These are phyloP conservation scores for Astrephomene gubernaculifera DNA, from an alignment of 139 green algal genomes.

Conservation along the genomic window DNA sequence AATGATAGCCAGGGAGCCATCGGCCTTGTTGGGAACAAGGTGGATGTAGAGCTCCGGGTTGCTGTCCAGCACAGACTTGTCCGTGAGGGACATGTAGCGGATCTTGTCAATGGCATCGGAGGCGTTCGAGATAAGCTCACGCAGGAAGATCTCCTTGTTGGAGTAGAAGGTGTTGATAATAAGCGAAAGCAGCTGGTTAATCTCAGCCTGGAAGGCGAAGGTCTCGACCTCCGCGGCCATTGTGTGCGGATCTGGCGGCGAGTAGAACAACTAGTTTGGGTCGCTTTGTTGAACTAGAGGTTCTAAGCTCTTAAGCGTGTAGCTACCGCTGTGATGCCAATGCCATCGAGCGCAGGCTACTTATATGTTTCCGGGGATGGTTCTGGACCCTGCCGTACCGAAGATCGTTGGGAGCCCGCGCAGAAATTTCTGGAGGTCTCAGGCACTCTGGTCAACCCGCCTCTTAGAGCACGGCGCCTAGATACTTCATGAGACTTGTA, in stretches of 20 bases:
- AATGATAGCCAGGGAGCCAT: conserved; percentile 96
- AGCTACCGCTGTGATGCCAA: no score
- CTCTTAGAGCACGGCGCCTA: no score
- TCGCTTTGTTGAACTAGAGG: no score
- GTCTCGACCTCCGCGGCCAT: conserved; percentile 45
- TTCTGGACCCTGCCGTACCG: no score
- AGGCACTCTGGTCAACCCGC: no score
- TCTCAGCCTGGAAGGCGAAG: conserved; percentile 91
- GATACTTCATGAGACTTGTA: no score
- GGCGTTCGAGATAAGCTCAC: conserved; percentile 97
- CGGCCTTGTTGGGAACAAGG: conserved; percentile 96
- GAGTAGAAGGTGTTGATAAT: conserved; percentile 99
- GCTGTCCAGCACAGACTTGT: conserved; percentile 96
- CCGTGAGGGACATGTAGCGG: conserved; percentile 95
- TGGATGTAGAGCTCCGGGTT: conserved; percentile 97
- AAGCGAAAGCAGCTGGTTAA: conserved; percentile 99
- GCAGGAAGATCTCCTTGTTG: conserved; percentile 97
- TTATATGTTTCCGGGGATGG: no score
- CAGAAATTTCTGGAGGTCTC: no score
- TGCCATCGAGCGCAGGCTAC: no score
- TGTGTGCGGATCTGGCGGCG: neutral
- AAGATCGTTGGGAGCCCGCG: no score
- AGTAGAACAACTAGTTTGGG: no score
- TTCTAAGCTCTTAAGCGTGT: no score
- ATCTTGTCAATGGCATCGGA: conserved; percentile 99